phyloP scores from a whole-genome alignment of 2,329 filamentous ascomycete species.

The Nemania bipapillata region DNA sequence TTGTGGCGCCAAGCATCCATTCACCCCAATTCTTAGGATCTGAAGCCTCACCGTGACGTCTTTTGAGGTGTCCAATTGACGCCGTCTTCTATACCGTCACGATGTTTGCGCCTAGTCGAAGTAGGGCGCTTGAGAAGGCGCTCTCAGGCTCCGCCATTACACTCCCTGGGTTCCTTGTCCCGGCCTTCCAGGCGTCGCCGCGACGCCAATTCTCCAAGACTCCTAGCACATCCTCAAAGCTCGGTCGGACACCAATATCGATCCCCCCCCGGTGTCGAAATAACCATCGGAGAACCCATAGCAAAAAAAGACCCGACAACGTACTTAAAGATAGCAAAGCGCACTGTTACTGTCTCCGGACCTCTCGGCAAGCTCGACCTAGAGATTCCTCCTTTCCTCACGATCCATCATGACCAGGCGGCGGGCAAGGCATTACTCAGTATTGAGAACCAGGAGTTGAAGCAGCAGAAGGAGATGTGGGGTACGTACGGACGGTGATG shows the following conservation, averaged over 20 bases:
- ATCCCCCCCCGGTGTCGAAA: constrained; percentile 84
- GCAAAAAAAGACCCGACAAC: constrained; percentile 66
- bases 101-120: constrained; percentile 74
- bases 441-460: constrained; percentile 73
- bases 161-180: constrained; percentile 78
- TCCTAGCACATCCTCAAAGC: constrained; percentile 75
- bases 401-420: constrained; percentile 73
- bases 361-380: constrained; percentile 83
- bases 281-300: constrained; percentile 73
- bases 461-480: constrained; percentile 94
- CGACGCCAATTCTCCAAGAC: constrained; percentile 77
- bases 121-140: constrained; percentile 68
- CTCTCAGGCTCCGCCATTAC: constrained; percentile 60
- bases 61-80: constrained; percentile 38
- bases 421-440: constrained; percentile 73
- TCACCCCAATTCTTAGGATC: constrained; percentile 28
- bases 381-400: constrained; percentile 81
- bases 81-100: constrained; percentile 41
- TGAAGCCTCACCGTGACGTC: constrained; percentile 14
- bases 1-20: constrained; percentile 42
- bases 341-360: constrained; percentile 79
- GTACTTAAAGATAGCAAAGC: constrained; percentile 70
- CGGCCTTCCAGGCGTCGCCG: constrained; percentile 68
- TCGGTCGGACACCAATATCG: constrained; percentile 82
- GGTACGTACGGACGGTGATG: constrained; percentile 62